Percentiles rank a stretch among this genome's conserved stretches.
These are phyloP conservation scores for Penicillium olsonii DNA, from an alignment of 2,329 filamentous ascomycete species.

Conservation along the genomic window DNA sequence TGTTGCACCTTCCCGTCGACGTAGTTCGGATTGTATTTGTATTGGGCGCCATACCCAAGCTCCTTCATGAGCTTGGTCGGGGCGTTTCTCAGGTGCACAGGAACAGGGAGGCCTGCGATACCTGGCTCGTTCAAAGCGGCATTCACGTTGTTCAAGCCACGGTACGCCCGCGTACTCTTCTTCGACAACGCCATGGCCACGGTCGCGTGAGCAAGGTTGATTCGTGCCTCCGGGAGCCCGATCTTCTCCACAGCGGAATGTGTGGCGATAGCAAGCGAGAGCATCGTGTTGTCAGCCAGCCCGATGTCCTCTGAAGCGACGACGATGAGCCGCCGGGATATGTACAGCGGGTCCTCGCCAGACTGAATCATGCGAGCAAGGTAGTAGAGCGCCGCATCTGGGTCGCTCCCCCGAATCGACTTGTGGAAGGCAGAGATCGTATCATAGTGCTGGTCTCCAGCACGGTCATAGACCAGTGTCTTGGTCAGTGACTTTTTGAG, in stretches of 20 bases:
- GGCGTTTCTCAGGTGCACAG: conserved; percentile 85
- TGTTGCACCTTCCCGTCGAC: conserved; percentile 77
- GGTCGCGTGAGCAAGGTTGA: conserved; percentile 84
- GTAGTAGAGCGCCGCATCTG: conserved; percentile 91
- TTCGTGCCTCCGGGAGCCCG: conserved; percentile 91
- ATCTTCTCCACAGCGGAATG: conserved; percentile 90
- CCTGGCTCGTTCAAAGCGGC: conserved; percentile 80
- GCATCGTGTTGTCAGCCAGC: conserved; percentile 79
- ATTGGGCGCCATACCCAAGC: conserved; percentile 83
- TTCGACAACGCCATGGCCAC: conserved; percentile 78
- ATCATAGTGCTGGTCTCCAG: conserved; percentile 96
- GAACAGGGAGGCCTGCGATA: conserved; percentile 77
- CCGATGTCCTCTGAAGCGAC: conserved; percentile 94
- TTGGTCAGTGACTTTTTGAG: conserved; percentile 85
- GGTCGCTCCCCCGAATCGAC: conserved; percentile 80
- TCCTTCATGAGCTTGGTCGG: conserved; percentile 93
- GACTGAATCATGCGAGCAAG: conserved; percentile 93
- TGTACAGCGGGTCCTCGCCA: conserved; percentile 89
- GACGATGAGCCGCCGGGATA: conserved; percentile 89
- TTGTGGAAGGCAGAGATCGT: conserved; percentile 98
- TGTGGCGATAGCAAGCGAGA: conserved; percentile 80
- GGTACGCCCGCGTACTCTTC: conserved; percentile 85
- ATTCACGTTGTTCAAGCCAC: conserved; percentile 77
- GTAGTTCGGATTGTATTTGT: conserved; percentile 97
- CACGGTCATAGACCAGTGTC: conserved; percentile 91